Base-by-base conservation (phyloP, 306 rosid species). In the Ormosia emarginata region DNA sequence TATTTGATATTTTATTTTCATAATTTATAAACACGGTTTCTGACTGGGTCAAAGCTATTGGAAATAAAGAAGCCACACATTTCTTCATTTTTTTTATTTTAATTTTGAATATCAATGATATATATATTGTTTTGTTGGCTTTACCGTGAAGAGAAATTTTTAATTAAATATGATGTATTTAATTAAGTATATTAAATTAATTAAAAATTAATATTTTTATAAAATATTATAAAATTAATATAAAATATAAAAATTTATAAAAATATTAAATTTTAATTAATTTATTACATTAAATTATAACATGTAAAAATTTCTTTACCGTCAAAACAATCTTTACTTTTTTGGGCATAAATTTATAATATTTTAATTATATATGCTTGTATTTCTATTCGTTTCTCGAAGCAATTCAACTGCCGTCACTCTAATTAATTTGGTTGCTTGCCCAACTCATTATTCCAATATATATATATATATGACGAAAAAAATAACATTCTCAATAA, bases 361-460 rank as follows among this genome's bases (percentile, higher is more conserved):
- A 24, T 24, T 24, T 24, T 24, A 13, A 64, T 68, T 37, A 8
- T 14, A 36, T 39, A 43, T 41, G 30, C 9, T 36, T 0, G 7
- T 36, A 55, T 37, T 36, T 33, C 8, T 46, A 63, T 24, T 73
- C 1, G 34, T 50, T 79, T 73, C 43, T 79, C 66, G 58, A 57
- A 46, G 72, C 67, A 69, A 63, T 81, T 81, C 87, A 89, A 87
- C 93, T 44, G 85, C 90, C 90, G 73, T 74, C 75, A 62, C 88
- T 73, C 82, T 68, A 50, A 50, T 84, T 75, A 50, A 50, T 84
- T 79, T 83, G 92, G 92, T 90, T 86, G 92, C 90, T 89, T 86
- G 87, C 90, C 89, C 88, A 81, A 86, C 90, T 87, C 90, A 81
- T 62, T 58, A 77, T 84, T 65, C 74, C 63, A 24, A 50, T 67